Base-by-base conservation (phyloP, 495 filamentous ascomycete genomes). In the Alectoria sarmentosa region DNA sequence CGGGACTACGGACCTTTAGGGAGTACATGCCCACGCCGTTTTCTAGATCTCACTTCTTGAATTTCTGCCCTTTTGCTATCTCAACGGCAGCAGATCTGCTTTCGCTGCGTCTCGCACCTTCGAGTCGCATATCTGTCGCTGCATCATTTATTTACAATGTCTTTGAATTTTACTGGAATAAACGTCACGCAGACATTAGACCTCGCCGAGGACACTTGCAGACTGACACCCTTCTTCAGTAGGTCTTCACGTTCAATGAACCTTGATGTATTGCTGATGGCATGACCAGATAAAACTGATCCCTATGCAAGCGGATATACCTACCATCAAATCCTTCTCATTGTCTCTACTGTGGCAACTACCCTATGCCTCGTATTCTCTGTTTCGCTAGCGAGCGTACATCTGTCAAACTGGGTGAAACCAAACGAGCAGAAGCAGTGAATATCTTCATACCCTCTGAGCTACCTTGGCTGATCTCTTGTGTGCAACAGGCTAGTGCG, bases 351-450 rank as follows among this genome's bases (percentile, higher is more conserved):
- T 11, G 28, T 55, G 7, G 17, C 52, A 28, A 55, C 52, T 4
- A 55, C 52, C 15, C 52, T 55, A 36, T 55, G 52, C n/a, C 52
- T 55, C 19, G 34, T 55, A 34, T 55, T 55, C 52, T 34, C 52
- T 8, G 52, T 55, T 7, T 55, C 52, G 4, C 30, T 55, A 32
- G 52, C 52, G 28, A 55, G 52, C 52, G 52, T 55, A 19, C 52
- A 55, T 55, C 17, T 55, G 9, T 55, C 52, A 5, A 34, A 32
- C 52, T 55, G 52, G 52, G 52, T 55, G 15, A 55, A 34, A 34
- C 52, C 52, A 34, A 55, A 36, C 17, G 52, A 55, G 17, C 52
- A 55, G 30, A 55, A 55, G 34, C 52, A 55, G 52, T 55, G n/a
- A 34, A 8, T 34, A 30, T 7, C 13, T 34, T 17, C 52, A 55